phyloP scores from a whole-genome alignment of 1,139 yeast genomes.

The Martiniozyma asiatica region DNA sequence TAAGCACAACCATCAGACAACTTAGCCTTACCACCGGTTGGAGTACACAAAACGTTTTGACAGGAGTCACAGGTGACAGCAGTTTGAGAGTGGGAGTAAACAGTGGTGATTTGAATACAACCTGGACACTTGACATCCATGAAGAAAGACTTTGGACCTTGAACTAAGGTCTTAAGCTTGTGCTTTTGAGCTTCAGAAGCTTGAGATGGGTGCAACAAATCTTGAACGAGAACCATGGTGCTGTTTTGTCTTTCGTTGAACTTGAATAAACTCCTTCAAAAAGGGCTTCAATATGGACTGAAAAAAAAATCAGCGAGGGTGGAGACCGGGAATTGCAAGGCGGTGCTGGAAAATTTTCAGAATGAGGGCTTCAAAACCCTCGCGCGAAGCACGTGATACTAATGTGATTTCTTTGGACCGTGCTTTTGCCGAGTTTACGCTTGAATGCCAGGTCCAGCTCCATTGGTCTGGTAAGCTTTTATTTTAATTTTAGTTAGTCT shows the following conservation, averaged over 20 bases:
- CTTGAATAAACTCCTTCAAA: too few relatives aligned
- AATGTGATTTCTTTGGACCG: too few relatives aligned
- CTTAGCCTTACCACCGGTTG: conserved; percentile 99
- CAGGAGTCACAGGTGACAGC: conserved; percentile 99
- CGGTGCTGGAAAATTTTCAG: background rate
- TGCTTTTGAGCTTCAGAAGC: conserved; percentile 94
- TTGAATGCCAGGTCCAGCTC: too few relatives aligned
- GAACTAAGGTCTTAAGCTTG: conserved; percentile 96
- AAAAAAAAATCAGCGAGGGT: conserved; percentile 2
- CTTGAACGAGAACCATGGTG: conserved; percentile 81
- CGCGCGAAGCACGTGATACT: conserved; percentile 1
- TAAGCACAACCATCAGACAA: conserved; percentile 98
- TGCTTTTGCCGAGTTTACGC: too few relatives aligned
- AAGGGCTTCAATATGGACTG: too few relatives aligned
- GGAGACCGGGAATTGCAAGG: background rate
- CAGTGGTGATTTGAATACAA: conserved; percentile 97
- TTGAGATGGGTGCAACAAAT: conserved; percentile 94
- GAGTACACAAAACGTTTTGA: conserved; percentile 96
- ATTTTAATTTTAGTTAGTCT: too few relatives aligned
- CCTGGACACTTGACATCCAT: conserved; percentile 99
- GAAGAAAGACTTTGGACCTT: conserved; percentile 97
- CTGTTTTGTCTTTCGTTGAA: background rate
- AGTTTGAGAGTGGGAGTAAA: conserved; percentile 99
- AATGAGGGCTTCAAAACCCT: conserved; percentile 2
- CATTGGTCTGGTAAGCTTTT: too few relatives aligned